Percentiles rank a stretch among this genome's conserved stretches.
phyloP scores from a whole-genome alignment of 371 early-diverging fungal species.

The Conidiobolus coronatus region DNA sequence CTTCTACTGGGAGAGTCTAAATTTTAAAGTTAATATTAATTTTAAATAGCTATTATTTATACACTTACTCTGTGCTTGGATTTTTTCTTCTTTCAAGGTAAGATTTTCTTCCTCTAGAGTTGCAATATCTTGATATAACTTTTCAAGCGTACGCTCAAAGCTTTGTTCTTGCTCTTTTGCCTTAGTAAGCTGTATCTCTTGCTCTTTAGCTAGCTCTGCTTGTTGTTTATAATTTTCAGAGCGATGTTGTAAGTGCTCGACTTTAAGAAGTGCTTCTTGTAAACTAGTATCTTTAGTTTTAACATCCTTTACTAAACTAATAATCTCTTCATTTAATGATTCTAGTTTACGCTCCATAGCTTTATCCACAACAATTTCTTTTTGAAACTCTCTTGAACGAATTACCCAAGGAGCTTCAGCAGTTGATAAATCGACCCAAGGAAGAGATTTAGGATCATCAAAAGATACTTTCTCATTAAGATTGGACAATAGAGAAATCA shows the following conservation, averaged over 20 bases:
- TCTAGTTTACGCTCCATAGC: slow-evolving; percentile 53
- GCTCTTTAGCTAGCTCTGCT: slow-evolving; percentile 22
- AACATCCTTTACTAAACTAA: slow-evolving; percentile 42
- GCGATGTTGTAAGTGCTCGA: slow-evolving; percentile 53
- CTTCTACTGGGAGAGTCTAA: neutral
- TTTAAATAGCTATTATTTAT: neutral
- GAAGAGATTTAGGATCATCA: neutral
- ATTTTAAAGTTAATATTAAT: slow-evolving; percentile 1
- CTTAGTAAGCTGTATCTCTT: slow-evolving; percentile 32
- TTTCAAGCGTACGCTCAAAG: slow-evolving; percentile 49
- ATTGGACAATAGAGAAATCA: neutral
- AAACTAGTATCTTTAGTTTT: slow-evolving; percentile 53
- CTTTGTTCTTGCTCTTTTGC: slow-evolving; percentile 32
- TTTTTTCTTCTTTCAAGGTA: slow-evolving; percentile 7
- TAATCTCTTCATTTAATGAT: slow-evolving; percentile 46
- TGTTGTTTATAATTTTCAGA: slow-evolving; percentile 31
- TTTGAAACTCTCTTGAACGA: slow-evolving; percentile 55
- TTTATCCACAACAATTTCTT: slow-evolving; percentile 43
- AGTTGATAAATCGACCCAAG: neutral
- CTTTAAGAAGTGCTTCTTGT: slow-evolving; percentile 48
- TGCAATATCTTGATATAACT: slow-evolving; percentile 44
- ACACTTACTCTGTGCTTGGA: neutral
- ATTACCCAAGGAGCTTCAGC: slow-evolving; percentile 50
- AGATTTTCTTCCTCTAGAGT: slow-evolving; percentile 23
- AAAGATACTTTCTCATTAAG: neutral